Conservation (phyloP, 441 rosid species). For the Adansonia grandidieri region DNA sequence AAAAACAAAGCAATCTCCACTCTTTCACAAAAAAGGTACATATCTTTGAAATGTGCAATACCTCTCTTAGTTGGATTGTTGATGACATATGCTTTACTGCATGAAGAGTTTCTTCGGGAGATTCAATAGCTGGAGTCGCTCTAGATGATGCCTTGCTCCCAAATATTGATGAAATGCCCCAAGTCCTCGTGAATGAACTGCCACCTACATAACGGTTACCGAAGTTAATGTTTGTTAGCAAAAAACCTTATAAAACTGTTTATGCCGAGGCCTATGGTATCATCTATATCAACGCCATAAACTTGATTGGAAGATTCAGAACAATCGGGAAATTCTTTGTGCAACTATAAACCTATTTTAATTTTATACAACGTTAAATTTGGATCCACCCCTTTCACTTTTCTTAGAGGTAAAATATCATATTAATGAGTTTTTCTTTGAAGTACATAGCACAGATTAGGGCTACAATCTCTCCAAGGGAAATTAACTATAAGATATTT, state of each 20-base stretch:
- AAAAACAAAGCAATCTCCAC: conserved; percentile 7
- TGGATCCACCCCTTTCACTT: not conserved
- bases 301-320: conserved; percentile 29
- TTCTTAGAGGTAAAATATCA: not conserved
- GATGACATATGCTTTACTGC: conserved; percentile 33
- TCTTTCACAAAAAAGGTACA: not conserved
- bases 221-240: conserved; percentile 7
- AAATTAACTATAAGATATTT: not conserved
- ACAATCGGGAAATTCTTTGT: conserved; percentile 21
- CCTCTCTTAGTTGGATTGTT: conserved; percentile 51
- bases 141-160: conserved; percentile 43
- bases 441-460: not conserved
- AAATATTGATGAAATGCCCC: conserved; percentile 53
- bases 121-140: conserved; percentile 33
- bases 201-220: conserved; percentile 30
- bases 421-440: not conserved
- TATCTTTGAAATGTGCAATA: conserved; percentile 16
- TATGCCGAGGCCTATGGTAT: not conserved
- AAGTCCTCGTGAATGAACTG: conserved; percentile 37
- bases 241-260: conserved; percentile 8
- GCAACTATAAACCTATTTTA: not conserved
- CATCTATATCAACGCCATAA: conserved; percentile 20
- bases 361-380: not conserved
- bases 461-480: not conserved
- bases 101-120: conserved; percentile 32